phyloP scores from a whole-genome alignment of 2,329 filamentous ascomycete genomes.

The Pochonia chlamydosporia region DNA sequence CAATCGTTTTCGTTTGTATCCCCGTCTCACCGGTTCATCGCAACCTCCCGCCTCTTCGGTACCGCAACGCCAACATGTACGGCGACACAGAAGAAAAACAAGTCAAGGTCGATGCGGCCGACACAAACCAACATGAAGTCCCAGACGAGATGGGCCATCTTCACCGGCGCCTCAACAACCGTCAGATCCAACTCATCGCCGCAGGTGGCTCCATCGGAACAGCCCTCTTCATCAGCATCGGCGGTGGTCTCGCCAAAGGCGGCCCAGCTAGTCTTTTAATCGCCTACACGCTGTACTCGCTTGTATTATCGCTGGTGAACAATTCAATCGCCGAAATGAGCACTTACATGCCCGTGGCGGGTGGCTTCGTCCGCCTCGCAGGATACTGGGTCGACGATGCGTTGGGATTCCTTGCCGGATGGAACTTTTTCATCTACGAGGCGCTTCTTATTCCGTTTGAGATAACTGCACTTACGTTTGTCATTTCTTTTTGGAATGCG shows the following conservation, averaged over 20 bases:
- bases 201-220: constrained; percentile 52
- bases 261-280: constrained; percentile 46
- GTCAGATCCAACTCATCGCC: constrained; percentile 52
- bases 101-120: neutral
- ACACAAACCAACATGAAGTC: neutral
- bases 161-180: constrained; percentile 43
- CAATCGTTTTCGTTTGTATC: no score
- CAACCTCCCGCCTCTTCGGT: no score
- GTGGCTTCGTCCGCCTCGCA: constrained; percentile 57
- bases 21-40: no score
- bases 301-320: constrained; percentile 54
- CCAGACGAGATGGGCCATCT: constrained; percentile 15
- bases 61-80: no score
- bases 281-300: constrained; percentile 49
- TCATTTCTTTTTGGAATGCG: constrained; percentile 30
- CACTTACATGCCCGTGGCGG: constrained; percentile 55
- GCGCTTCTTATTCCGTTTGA: constrained; percentile 34
- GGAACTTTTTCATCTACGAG: constrained; percentile 37
- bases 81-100: neutral
- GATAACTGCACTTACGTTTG: constrained; percentile 32
- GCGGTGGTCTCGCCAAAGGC: constrained; percentile 40
- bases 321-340: constrained; percentile 61
- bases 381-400: constrained; percentile 60
- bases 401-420: constrained; percentile 45
- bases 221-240: constrained; percentile 55